Conservation (phyloP, 768 basidiomycete genomes). For the Pleurotus salmoneostramineus region DNA sequence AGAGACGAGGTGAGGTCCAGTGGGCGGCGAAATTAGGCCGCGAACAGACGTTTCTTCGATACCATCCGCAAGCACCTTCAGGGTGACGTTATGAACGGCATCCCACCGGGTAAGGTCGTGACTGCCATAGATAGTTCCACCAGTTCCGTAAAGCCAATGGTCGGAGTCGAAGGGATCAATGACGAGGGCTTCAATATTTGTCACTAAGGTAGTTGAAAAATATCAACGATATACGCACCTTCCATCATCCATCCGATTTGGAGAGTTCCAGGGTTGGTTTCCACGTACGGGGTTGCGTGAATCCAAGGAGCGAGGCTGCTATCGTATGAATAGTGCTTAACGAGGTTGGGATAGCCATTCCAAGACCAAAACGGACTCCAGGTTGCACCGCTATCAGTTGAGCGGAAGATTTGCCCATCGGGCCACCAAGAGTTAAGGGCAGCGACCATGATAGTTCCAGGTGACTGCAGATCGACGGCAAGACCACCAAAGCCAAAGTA, state of each 20-base stretch:
- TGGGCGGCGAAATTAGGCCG: slow-evolving; percentile 56
- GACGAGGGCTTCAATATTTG: slow-evolving; percentile 30
- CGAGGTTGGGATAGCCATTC: slow-evolving; percentile 40
- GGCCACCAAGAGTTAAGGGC: slow-evolving; percentile 65
- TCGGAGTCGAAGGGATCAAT: slow-evolving; percentile 69
- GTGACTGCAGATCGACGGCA: slow-evolving; percentile 53
- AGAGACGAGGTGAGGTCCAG: slow-evolving; percentile 53
- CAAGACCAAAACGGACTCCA: slow-evolving; percentile 62
- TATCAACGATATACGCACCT: slow-evolving; percentile 24
- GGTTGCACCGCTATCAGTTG: slow-evolving; percentile 50
- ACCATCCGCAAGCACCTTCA: slow-evolving; percentile 59
- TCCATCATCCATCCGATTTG: slow-evolving; percentile 78
- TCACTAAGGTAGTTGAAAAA: not conserved
- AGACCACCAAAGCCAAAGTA: slow-evolving; percentile 64
- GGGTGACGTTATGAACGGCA: slow-evolving; percentile 49
- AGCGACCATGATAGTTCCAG: slow-evolving; percentile 66
- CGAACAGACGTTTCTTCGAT: slow-evolving; percentile 61
- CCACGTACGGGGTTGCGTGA: slow-evolving; percentile 38
- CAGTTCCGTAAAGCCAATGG: slow-evolving; percentile 70
- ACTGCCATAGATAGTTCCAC: slow-evolving; percentile 59
- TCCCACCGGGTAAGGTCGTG: slow-evolving; percentile 60
- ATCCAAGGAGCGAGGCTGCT: slow-evolving; percentile 58
- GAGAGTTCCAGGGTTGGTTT: slow-evolving; percentile 35
- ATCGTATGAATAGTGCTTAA: slow-evolving; percentile 52
- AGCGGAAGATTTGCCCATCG: slow-evolving; percentile 63